These are phyloP conservation scores for Solanum rostratum DNA, from an alignment of 257 asterid species.

Conservation along the genomic window DNA sequence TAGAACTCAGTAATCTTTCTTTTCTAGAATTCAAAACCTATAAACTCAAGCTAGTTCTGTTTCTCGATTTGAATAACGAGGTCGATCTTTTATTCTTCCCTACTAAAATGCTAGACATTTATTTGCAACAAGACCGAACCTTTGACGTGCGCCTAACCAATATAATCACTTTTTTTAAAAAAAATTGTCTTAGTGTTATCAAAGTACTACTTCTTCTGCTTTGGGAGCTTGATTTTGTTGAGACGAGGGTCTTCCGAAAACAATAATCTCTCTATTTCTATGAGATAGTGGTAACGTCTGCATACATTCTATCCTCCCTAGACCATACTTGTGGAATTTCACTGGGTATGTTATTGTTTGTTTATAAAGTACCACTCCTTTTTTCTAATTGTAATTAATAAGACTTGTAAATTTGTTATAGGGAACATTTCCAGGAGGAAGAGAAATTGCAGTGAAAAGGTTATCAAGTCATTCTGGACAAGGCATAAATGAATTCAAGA, in stretches of 20 bases:
- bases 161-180: no score
- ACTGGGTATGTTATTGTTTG: no score
- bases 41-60: neutral
- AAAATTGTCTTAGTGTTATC: neutral
- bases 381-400: neutral
- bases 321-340: no score
- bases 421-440: neutral
- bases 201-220: no score
- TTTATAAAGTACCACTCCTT: neutral
- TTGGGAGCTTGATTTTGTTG: no score
- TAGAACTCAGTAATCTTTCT: neutral
- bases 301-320: no score
- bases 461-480: neutral
- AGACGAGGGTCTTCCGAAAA: no score
- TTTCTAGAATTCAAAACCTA: neutral
- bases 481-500: neutral
- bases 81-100: neutral
- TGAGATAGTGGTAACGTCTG: no score
- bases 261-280: no score
- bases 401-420: neutral
- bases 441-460: neutral
- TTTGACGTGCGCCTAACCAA: neutral
- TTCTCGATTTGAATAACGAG: neutral
- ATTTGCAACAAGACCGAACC: accelerated
- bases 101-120: neutral